These are phyloP conservation scores for Schoenoplectus tabernaemontani DNA, from an alignment of 202 grass and related monocot species.

Conservation along the genomic window DNA sequence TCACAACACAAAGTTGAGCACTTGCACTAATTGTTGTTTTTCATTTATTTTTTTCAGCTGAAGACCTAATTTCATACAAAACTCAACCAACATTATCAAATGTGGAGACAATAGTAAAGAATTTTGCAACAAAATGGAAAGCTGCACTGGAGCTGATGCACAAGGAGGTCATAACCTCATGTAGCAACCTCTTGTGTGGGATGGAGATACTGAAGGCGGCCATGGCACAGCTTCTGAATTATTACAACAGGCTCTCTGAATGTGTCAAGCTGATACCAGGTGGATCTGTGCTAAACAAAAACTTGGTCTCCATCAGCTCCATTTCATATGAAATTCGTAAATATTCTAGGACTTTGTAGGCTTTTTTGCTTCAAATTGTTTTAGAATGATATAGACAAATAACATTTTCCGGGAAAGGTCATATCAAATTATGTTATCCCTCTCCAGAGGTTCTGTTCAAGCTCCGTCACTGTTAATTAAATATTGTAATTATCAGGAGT, in stretches of 20 bases:
- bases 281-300: constrained; percentile 50
- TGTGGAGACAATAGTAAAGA: constrained; percentile 61
- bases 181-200: constrained; percentile 73
- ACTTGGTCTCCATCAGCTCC: constrained; percentile 77
- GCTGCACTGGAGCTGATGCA: constrained; percentile 70
- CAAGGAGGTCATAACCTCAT: constrained; percentile 85
- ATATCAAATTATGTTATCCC: no score
- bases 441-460: no score
- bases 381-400: constrained; percentile 12
- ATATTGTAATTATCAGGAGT: background rate
- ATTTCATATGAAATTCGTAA: constrained; percentile 93
- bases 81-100: constrained; percentile 37
- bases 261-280: constrained; percentile 64
- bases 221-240: constrained; percentile 75
- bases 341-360: constrained; percentile 80
- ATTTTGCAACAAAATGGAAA: constrained; percentile 74
- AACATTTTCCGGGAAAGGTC: background rate
- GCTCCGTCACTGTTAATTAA: no score
- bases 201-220: constrained; percentile 81
- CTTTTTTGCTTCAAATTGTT: background rate
- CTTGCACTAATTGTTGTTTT: background rate
- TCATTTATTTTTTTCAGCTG: constrained; percentile 34
- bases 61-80: constrained; percentile 52
- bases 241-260: constrained; percentile 78
- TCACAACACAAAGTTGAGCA: background rate